Conservation (phyloP, 495 filamentous ascomycete genomes). For the Hypoxylon perforatum region DNA sequence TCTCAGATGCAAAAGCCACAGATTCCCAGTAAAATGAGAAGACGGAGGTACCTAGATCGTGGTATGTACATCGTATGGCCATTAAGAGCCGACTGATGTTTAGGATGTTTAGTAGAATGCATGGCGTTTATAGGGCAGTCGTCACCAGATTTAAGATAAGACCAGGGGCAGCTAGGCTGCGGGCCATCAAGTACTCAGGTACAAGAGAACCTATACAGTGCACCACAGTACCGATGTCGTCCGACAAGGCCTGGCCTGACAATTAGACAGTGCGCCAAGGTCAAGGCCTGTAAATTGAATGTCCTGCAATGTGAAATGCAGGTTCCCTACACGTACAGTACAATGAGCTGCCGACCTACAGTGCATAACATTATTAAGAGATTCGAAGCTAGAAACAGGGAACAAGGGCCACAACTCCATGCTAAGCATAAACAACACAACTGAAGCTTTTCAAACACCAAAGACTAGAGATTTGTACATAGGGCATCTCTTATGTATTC, state of each 20-base stretch:
- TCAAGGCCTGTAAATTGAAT: constrained; percentile 30
- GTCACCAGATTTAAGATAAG: background rate
- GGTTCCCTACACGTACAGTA: constrained; percentile 36
- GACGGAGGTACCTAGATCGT: constrained; percentile 2
- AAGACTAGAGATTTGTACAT: constrained; percentile 16
- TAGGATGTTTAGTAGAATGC: background rate
- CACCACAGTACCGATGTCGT: constrained; percentile 10
- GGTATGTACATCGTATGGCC: background rate
- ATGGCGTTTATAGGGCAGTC: background rate
- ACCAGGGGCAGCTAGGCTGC: background rate
- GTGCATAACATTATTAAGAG: constrained; percentile 28
- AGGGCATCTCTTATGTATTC: no score
- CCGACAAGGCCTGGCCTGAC: constrained; percentile 15
- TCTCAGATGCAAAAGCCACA: constrained; percentile 41
- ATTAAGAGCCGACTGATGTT: background rate
- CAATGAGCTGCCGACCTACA: constrained; percentile 10
- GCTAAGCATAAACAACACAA: constrained; percentile 4
- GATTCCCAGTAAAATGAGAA: constrained; percentile 43
- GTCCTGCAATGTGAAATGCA: constrained; percentile 42
- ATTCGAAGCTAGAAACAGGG: constrained; percentile 10
- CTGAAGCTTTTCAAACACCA: background rate
- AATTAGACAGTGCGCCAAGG: constrained; percentile 26
- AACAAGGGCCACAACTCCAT: constrained; percentile 2
- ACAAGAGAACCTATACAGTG: constrained; percentile 13
- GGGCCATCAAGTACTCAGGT: background rate